These are phyloP conservation scores for Aureobasidium sp. DNA, from an alignment of 2,329 filamentous ascomycete genomes.

Conservation along the genomic window DNA sequence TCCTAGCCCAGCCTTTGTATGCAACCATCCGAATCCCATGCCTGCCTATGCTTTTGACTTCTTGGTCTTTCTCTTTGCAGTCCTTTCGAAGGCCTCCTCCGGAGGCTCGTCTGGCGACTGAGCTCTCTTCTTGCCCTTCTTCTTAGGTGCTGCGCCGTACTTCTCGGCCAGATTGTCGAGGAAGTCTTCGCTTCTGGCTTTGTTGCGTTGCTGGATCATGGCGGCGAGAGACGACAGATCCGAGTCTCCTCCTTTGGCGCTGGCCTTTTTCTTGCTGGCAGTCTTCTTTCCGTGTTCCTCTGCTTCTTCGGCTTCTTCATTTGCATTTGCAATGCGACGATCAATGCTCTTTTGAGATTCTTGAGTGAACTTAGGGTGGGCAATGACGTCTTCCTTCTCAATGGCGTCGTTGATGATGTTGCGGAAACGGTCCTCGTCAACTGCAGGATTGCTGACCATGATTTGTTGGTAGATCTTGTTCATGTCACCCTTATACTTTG, in stretches of 20 bases:
- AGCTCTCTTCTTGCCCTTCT: constrained; percentile 33
- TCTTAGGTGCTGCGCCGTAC: constrained; percentile 44
- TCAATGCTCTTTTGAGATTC: constrained; percentile 47
- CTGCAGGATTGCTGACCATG: constrained; percentile 75
- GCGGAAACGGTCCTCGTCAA: constrained; percentile 80
- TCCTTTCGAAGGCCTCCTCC: constrained; percentile 52
- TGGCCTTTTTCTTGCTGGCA: constrained; percentile 24
- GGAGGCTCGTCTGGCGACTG: constrained; percentile 45
- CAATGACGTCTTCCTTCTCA: constrained; percentile 54
- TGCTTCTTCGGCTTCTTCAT: constrained; percentile 63
- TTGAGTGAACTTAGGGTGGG: constrained; percentile 59
- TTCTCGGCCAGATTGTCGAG: constrained; percentile 69
- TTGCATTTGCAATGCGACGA: constrained; percentile 51
- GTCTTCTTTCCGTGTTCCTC: constrained; percentile 64
- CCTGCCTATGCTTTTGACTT: neutral
- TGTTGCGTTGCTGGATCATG: constrained; percentile 64
- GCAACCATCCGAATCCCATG: neutral
- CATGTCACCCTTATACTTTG: constrained; percentile 64
- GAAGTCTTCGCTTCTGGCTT: constrained; percentile 51
- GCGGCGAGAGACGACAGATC: constrained; percentile 52
- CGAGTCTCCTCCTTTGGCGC: constrained; percentile 31
- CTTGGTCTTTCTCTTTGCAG: constrained; percentile 26
- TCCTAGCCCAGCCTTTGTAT: neutral
- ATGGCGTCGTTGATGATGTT: constrained; percentile 76
- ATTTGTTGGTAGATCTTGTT: constrained; percentile 68